Percentiles rank a stretch among this genome's conserved stretches.
Evolutionary conservation across 164 flowering plant genomes (phyloP).

Genomic region (Tinospora cordifolia): DNA sequence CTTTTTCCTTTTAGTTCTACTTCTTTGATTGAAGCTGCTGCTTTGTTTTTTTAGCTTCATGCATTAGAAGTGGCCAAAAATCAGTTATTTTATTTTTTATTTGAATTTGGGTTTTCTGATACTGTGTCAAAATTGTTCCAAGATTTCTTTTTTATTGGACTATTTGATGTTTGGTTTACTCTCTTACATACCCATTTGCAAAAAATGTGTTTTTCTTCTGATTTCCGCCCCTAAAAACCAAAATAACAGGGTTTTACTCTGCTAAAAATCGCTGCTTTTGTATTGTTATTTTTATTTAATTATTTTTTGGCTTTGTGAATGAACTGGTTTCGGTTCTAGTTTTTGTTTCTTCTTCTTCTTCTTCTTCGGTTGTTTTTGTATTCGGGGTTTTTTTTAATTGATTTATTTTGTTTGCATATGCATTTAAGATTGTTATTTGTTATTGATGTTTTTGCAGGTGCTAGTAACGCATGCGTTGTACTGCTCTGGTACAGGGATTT

Average conservation of each 20-base stretch:
- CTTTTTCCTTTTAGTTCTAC: too few species aligned
- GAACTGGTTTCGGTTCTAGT: background rate
- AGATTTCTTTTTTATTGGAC: slow-evolving; percentile 2
- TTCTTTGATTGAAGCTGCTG: background rate
- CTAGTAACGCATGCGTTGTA: slow-evolving; percentile 1
- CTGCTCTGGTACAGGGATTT: background rate
- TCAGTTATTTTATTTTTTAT: background rate
- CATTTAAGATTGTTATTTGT: background rate
- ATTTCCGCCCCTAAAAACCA: background rate
- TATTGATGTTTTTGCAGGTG: background rate
- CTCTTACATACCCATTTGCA: background rate
- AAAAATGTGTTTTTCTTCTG: background rate
- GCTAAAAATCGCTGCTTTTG: background rate
- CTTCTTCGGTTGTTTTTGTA: background rate
- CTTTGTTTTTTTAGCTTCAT: background rate
- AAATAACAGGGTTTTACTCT: background rate
- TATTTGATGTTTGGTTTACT: background rate
- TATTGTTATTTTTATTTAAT: too few species aligned
- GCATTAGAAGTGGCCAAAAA: slow-evolving; percentile 1
- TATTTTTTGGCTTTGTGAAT: background rate
- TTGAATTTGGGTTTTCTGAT: background rate
- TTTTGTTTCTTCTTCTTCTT: too few species aligned
- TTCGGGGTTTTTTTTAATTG: background rate
- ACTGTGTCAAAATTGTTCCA: background rate
- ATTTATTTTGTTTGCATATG: background rate